Evolutionary conservation across 257 asterid genomes (phyloP), one percentile per base, ranked within the genome.

Genomic region (Solanum sitiens): DNA sequence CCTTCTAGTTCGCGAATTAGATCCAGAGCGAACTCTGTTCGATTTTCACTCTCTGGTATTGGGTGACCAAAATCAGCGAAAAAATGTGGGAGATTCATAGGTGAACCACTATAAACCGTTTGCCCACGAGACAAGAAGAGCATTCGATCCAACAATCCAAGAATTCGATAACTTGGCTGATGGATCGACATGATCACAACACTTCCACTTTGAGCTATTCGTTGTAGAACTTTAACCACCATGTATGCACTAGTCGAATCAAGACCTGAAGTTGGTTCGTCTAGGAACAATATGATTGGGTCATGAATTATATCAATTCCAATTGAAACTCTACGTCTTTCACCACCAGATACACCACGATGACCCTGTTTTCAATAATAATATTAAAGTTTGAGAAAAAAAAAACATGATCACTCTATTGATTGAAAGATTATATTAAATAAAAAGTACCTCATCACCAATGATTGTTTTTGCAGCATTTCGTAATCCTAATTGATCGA

Each of bases 241-340:
- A 93, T 92, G 88, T 87, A 95, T n/a, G 99, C 99, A 65, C 98
- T 95, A 3, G 97, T 95, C 21, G 98, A 96, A 33, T 96, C 99
- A 21, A 95, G 88, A 0, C 98, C 98, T 0, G 99, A 95, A 1
- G 99, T 96, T 8, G 99, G 99, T 73, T 95, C 98, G 11, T 95
- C 99, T 0, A 96, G 93, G 39, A 96, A 96, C 59, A 96, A 47
- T 8, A 96, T 27, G 35, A 95, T 94, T 0, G 98, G 98, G 44
- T 96, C 98, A 89, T 96, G 98, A 12, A 96, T 95, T 2, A 95
- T 96, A 89, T 96, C 99, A 8, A 86, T 95, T 23, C 99, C 99
- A 11, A 96, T 96, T 0, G 99, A 95, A 23, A 96, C 99, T 5
- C 99, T 90, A 59, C 98, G 90, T 40, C 98, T 25, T 72, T 94